These are phyloP conservation scores for Blastomyces emzantsi DNA, from an alignment of 2,329 filamentous ascomycete genomes.

Conservation along the genomic window DNA sequence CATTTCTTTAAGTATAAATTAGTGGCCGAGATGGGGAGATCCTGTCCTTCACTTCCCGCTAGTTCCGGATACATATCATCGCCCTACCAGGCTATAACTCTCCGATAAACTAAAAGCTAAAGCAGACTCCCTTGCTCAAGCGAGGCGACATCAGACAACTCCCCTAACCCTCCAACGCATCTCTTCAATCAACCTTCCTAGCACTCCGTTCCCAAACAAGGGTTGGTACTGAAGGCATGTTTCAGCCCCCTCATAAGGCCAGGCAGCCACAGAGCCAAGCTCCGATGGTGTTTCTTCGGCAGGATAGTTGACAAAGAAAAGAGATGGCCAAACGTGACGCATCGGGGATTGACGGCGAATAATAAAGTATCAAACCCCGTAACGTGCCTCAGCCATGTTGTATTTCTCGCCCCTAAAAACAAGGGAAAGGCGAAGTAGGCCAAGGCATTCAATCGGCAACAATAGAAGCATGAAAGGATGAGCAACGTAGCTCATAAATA, in stretches of 20 bases:
- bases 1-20: background rate
- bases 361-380: background rate
- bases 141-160: background rate
- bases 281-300: background rate
- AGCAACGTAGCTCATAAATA: constrained; percentile 4
- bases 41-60: background rate
- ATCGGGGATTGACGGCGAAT: background rate
- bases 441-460: background rate
- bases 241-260: background rate
- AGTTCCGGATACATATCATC: background rate
- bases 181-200: background rate
- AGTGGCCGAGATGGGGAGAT: background rate
- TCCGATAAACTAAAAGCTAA: background rate
- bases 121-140: background rate
- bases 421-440: background rate
- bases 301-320: background rate
- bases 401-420: too few species aligned
- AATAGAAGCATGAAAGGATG: background rate
- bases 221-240: background rate
- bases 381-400: background rate
- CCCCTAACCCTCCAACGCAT: background rate
- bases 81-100: background rate
- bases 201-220: background rate
- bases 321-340: background rate
- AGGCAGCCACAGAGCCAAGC: background rate